Percentiles rank a stretch among this genome's conserved stretches.
These are phyloP conservation scores for Colletotrichum kahawae DNA, from an alignment of 2,329 filamentous ascomycete genomes.

Conservation along the genomic window DNA sequence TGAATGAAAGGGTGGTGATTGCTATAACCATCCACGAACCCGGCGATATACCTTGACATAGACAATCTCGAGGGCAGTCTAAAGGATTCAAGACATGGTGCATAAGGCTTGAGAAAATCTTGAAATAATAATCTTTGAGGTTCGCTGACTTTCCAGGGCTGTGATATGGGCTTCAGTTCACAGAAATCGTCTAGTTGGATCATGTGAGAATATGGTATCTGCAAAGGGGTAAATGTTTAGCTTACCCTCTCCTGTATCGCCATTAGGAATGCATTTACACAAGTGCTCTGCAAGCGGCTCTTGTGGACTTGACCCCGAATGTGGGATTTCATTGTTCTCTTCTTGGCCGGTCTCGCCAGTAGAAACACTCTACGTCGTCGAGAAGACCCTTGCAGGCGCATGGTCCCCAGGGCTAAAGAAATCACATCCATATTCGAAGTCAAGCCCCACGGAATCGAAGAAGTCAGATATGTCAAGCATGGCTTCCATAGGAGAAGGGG, in stretches of 20 bases:
- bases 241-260: not conserved
- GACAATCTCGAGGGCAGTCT: not conserved
- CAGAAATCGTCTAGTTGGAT: not conserved
- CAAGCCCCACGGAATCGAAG: not conserved
- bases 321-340: not conserved
- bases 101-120: not conserved
- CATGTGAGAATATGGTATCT: not conserved
- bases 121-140: not conserved
- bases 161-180: not conserved
- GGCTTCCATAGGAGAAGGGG: not conserved
- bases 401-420: not conserved
- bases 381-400: not conserved
- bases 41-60: not conserved
- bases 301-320: not conserved
- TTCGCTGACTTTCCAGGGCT: not conserved
- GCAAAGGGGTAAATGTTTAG: not conserved
- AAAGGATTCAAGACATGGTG: not conserved
- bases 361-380: not conserved
- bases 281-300: not conserved
- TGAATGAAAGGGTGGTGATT: constrained; percentile 7
- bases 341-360: not conserved
- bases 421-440: not conserved
- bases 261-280: not conserved
- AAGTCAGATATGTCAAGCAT: constrained; percentile 1
- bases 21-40: not conserved